A percentile compares a stretch with the other conserved stretches of the same genome.
Evolutionary conservation across 2,329 filamentous ascomycete species (phyloP).

Genomic region (Alternaria ethzedia): DNA sequence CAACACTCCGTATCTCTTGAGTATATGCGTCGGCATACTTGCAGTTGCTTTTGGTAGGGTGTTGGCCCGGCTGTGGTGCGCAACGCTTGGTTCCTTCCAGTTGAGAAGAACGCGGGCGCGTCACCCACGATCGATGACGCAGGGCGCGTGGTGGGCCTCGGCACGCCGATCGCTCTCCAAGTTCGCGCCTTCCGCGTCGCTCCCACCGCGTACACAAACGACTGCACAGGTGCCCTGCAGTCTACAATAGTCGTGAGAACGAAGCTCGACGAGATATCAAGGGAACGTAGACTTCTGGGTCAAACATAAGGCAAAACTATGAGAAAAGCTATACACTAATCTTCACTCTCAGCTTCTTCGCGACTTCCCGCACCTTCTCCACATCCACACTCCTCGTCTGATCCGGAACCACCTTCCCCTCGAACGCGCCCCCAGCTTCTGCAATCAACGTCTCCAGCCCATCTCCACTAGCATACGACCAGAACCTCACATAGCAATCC

Average conservation of each 20-base stretch:
- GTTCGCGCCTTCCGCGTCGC: neutral
- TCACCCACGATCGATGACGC: neutral
- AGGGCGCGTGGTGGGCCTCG: neutral
- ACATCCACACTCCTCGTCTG: constrained; percentile 4
- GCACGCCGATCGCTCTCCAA: neutral
- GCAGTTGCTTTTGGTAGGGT: neutral
- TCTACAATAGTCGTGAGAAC: neutral
- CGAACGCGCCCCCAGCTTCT: constrained; percentile 20
- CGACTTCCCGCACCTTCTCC: neutral
- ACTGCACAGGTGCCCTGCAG: neutral
- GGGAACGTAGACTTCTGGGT: no score
- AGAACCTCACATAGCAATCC: constrained; percentile 24
- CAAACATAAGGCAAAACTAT: neutral
- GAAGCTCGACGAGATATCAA: neutral
- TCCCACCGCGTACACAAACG: neutral
- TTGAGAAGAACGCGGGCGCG: constrained; percentile 2
- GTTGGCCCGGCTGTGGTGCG: neutral
- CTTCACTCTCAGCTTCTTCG: constrained; percentile 1
- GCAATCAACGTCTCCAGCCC: constrained; percentile 24
- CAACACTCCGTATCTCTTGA: neutral
- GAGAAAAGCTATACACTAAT: neutral
- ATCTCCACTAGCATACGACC: constrained; percentile 26
- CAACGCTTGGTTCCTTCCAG: constrained; percentile 3
- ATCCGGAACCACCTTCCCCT: constrained; percentile 24
- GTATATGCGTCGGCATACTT: constrained; percentile 21